Evolutionary conservation across 2,329 filamentous ascomycete genomes (phyloP).

Genomic region (Achaetomium macrosporum): DNA sequence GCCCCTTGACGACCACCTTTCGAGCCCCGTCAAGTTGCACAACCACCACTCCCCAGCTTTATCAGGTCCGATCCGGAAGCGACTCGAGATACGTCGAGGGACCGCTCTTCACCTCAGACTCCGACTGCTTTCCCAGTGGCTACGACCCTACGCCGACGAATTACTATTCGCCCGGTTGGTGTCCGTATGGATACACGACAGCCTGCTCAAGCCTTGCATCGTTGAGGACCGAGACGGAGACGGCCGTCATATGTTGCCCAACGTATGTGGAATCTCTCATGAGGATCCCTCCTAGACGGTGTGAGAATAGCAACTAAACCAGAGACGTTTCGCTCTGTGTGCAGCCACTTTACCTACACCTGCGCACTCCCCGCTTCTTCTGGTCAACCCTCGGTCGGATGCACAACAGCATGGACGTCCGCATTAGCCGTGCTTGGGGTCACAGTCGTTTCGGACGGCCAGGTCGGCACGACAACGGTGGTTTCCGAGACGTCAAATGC

Average conservation of each 20-base stretch:
- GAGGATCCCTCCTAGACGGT: background rate
- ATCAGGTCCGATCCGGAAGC: conserved; percentile 21
- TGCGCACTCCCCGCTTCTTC: conserved; percentile 12
- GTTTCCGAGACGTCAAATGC: conserved; percentile 13
- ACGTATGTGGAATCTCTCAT: conserved; percentile 18
- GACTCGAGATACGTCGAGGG: conserved; percentile 25
- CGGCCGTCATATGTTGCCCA: conserved; percentile 27
- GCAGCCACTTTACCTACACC: conserved; percentile 21
- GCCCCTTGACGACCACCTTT: conserved; percentile 28
- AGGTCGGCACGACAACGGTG: conserved; percentile 9
- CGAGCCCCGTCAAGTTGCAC: conserved; percentile 25
- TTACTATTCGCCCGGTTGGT: conserved; percentile 27
- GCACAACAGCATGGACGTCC: conserved; percentile 22
- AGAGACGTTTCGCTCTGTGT: background rate
- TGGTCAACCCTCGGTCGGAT: conserved; percentile 17
- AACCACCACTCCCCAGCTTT: conserved; percentile 22
- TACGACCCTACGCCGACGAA: conserved; percentile 24
- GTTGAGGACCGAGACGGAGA: conserved; percentile 21
- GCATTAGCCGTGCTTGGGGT: conserved; percentile 18
- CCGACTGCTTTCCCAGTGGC: conserved; percentile 24
- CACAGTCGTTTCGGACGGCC: conserved; percentile 20
- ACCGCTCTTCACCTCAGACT: conserved; percentile 21
- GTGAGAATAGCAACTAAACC: background rate
- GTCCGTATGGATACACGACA: conserved; percentile 26
- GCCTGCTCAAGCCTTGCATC: conserved; percentile 24